phyloP scores from a whole-genome alignment of 1,139 yeast species.

The Diutina scorzettiae region DNA sequence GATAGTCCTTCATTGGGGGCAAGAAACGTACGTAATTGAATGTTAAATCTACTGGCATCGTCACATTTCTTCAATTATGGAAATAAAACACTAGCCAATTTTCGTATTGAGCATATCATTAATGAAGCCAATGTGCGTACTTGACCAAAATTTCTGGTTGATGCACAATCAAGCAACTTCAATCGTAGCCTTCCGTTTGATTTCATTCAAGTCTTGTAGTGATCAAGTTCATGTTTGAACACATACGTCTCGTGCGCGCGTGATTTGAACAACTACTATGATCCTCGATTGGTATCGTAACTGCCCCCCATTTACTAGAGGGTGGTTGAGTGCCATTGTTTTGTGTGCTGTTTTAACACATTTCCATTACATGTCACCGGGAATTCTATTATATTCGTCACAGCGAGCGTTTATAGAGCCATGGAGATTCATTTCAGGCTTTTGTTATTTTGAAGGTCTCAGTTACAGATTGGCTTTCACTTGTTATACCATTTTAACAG shows the following conservation, averaged over 20 bases:
- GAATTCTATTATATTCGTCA: not conserved
- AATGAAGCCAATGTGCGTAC: too few relatives aligned
- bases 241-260: not conserved
- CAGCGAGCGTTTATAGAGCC: not conserved
- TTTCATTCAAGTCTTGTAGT: too few relatives aligned
- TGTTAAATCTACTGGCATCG: too few relatives aligned
- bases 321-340: not conserved
- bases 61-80: too few relatives aligned
- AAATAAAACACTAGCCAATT: too few relatives aligned
- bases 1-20: too few relatives aligned
- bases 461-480: not conserved
- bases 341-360: not conserved
- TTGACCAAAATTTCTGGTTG: too few relatives aligned
- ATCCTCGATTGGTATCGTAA: not conserved
- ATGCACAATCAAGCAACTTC: too few relatives aligned
- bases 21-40: too few relatives aligned
- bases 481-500: not conserved
- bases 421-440: constrained; percentile 3
- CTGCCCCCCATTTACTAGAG: not conserved
- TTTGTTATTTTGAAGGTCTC: not conserved
- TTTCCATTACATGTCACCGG: not conserved
- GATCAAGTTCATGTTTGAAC: too few relatives aligned
- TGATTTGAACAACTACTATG: not conserved
- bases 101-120: too few relatives aligned
- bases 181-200: too few relatives aligned